Conservation (phyloP, 2,329 filamentous ascomycete genomes). For the Fusarium sp. region DNA sequence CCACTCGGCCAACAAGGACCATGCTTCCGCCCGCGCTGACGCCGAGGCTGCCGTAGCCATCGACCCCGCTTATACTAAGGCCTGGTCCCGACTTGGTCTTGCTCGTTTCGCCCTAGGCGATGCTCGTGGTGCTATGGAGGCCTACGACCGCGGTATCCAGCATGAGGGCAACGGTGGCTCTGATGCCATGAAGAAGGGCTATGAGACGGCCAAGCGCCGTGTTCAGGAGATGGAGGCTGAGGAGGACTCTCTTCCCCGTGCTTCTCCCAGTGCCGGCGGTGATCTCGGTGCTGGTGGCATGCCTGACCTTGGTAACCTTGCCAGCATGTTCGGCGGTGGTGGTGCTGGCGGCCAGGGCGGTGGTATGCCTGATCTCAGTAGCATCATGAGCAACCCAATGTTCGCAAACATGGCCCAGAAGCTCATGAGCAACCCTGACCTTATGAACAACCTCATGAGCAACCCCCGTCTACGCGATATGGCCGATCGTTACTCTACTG, state of each 20-base stretch:
- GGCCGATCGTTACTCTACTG: conserved; percentile 81
- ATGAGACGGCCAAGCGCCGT: conserved; percentile 89
- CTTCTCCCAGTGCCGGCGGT: conserved; percentile 62
- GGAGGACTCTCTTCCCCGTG: conserved; percentile 54
- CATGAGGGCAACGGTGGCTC: conserved; percentile 93
- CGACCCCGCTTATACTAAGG: conserved; percentile 96
- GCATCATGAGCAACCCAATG: conserved; percentile 98
- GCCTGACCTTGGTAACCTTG: conserved; percentile 77
- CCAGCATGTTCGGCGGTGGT: conserved; percentile 76
- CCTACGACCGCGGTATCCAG: conserved; percentile 92
- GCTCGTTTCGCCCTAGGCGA: conserved; percentile 93
- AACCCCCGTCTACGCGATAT: conserved; percentile 91
- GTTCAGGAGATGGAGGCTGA: conserved; percentile 80
- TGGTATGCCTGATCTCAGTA: conserved; percentile 87
- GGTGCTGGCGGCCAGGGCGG: conserved; percentile 72
- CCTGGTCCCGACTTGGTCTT: conserved; percentile 92
- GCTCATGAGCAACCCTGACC: conserved; percentile 95
- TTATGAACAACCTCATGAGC: conserved; percentile 92
- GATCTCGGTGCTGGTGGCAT: conserved; percentile 63
- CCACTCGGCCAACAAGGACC: conserved; percentile 85
- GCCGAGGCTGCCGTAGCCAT: conserved; percentile 89
- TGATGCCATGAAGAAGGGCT: conserved; percentile 97
- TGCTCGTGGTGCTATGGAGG: conserved; percentile 91
- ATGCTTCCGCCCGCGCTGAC: conserved; percentile 85
- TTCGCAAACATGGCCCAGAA: conserved; percentile 97